These are phyloP conservation scores for Penicillium griseofulvum DNA, from an alignment of 2,329 filamentous ascomycete species.

Conservation along the genomic window DNA sequence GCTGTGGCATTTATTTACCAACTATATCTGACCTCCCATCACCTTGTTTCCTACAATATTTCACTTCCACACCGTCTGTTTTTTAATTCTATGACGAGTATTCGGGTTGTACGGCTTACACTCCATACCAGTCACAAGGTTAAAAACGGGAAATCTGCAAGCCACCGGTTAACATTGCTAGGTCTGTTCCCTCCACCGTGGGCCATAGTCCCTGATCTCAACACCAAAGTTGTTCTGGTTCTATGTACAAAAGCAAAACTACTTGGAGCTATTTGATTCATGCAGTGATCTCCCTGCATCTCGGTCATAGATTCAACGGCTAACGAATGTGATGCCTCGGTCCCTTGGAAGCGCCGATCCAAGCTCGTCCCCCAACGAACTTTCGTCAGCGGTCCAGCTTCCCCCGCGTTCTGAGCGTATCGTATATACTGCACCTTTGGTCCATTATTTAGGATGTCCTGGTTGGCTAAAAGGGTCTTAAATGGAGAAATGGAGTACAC, in stretches of 20 bases:
- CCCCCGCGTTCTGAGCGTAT: not conserved
- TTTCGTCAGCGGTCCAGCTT: not conserved
- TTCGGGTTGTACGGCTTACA: not conserved
- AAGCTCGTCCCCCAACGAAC: not conserved
- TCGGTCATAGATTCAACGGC: not conserved
- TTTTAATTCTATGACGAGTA: not conserved
- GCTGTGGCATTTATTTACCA: not conserved
- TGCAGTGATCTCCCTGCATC: not conserved
- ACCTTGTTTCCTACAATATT: not conserved
- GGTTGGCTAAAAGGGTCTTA: not conserved
- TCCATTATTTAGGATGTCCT: not conserved
- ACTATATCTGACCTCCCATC: not conserved
- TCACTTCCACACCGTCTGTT: not conserved
- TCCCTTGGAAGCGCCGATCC: not conserved
- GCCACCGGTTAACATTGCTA: not conserved
- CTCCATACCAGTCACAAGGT: not conserved
- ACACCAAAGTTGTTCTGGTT: not conserved
- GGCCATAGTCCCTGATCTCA: not conserved
- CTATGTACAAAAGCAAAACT: not conserved
- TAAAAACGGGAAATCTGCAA: not conserved
- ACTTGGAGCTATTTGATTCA: not conserved
- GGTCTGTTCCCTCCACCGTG: not conserved
- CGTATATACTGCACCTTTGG: not conserved
- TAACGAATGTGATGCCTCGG: slow-evolving; percentile 8
- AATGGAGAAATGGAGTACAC: not conserved